These are phyloP conservation scores for Thelonectria rubi DNA, from an alignment of 2,329 filamentous ascomycete species.

Conservation along the genomic window DNA sequence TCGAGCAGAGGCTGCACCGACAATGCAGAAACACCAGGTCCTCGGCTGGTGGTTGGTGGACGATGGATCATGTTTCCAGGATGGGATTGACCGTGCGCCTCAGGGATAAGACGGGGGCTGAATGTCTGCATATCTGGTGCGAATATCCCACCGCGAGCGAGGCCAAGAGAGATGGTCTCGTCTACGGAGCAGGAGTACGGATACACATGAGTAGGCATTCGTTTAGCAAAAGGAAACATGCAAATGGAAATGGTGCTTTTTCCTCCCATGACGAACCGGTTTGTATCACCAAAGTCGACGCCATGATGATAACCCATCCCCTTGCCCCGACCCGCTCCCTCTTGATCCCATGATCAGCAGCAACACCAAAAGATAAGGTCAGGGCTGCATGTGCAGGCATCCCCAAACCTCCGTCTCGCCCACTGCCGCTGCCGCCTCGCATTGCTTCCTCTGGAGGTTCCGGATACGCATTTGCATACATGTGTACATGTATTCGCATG, in stretches of 20 bases:
- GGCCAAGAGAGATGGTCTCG: neutral
- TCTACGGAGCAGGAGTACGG: too few species aligned
- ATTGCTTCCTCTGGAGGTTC: neutral
- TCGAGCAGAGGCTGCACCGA: slow-evolving; percentile 8
- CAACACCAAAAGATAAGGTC: slow-evolving; percentile 30
- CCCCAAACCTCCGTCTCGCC: neutral
- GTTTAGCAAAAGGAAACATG: too few species aligned
- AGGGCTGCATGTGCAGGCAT: slow-evolving; percentile 21
- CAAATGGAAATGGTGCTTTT: too few species aligned
- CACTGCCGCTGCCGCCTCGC: neutral
- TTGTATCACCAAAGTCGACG: slow-evolving; percentile 1
- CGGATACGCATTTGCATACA: too few species aligned
- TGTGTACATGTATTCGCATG: too few species aligned
- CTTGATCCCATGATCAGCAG: slow-evolving; percentile 31
- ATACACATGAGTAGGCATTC: too few species aligned
- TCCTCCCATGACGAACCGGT: neutral
- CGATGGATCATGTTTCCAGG: neutral
- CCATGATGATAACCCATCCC: neutral
- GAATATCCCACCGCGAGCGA: neutral
- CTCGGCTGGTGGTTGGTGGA: slow-evolving; percentile 11
- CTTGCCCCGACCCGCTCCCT: slow-evolving; percentile 11
- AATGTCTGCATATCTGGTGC: neutral
- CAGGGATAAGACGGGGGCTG: neutral
- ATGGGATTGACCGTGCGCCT: neutral
- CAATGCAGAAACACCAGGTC: slow-evolving; percentile 16